Evolutionary conservation across 164 flowering plant genomes (phyloP), one percentile per base, ranked within the genome.

Genomic region (Litsea cubeba): DNA sequence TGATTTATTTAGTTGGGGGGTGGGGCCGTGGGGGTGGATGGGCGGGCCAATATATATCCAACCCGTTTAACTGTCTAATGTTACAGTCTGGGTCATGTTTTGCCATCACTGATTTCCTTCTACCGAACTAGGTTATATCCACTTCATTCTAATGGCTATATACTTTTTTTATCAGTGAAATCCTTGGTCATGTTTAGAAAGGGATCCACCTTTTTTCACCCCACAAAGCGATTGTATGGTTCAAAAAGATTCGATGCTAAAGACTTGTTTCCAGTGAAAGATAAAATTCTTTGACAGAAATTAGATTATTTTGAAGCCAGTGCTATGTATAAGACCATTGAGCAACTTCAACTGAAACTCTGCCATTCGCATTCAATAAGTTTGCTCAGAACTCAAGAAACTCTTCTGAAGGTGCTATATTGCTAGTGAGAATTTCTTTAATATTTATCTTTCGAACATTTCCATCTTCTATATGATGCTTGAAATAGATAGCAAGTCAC

Each of bases 301-400:
- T 75, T 71, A 93, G 97, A 86, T 83, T 71, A 75, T 65, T 72
- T 64, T 69, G 91, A 87, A 82, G 88, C 89, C 73, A 22, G 77
- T 74, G 49, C 79, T 25, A 73, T 83, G 54, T 90, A 92, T 75
- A 89, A 86, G 81, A 74, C 30, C 68, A 75, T 94, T 79, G 99
- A 96, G 84, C 80, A 85, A 78, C 89, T 92, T 49, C 98, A 95
- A 79, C 54, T 62, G 81, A 82, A 80, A 75, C 68, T 95, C 32
- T 93, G 77, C 79, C 98, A 91, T 87, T 82, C 96, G 23, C 80
- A 79, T 77, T 93, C 99, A 35, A 76, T 90, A 76, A 75, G 65
- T 81, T 79, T 93, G 83, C 75, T 92, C 88, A 90, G 86, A 68
- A 95, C 98, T 67, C 87, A 91, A 60, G 99, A 93, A 78, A 78